Base-by-base conservation (phyloP, 2,329 filamentous ascomycete genomes). In the Lachnellula suecica region DNA sequence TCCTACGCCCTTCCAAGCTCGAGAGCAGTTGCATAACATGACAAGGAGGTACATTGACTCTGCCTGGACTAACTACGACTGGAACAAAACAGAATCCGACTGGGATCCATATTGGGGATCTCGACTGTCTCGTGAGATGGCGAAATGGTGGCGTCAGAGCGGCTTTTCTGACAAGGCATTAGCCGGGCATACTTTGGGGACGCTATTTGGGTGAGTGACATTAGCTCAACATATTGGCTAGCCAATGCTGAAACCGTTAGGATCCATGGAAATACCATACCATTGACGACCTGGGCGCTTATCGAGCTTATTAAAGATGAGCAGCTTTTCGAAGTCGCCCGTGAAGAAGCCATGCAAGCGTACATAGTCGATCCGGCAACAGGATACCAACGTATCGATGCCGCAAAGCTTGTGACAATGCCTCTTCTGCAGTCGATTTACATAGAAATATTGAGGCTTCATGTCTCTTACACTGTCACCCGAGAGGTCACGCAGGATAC, bases 81-180 rank as follows among this genome's bases (percentile, higher is more conserved):
- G 40, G 40, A 42, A 42, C 15, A 44, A 48, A 15, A 25, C n/a
- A 27, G 42, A 53, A 31, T 19, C 44, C 0, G 53, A 56, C 9
- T 59, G 57, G 55, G 55, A 59, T 19, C 42, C 47, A 31, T 24
- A 48, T 24, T 59, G 53, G n/a, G 57, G 57, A 3, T 56, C 52
- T 3, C 40, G 46, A 15, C 53, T 52, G 13, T 50, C 49, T 4
- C 41, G 57, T 4, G 29, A 55, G 25, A 47, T 40, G 4, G 20
- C 48, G 19, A 22, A 34, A 20, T 43, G 35, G 15, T 38, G 56
- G 11, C 43, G 41, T 7, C 34, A 52, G n/a, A 20, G 31, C 13
- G 55, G 53, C 10, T 42, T 42, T 25, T 42, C 40, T 13, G 11
- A 38, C 55, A 5, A 52, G 34, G 24, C 27, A 44, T 11, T 22